These are phyloP conservation scores for Tuber magnatum DNA, from an alignment of 495 filamentous ascomycete species.

Conservation along the genomic window DNA sequence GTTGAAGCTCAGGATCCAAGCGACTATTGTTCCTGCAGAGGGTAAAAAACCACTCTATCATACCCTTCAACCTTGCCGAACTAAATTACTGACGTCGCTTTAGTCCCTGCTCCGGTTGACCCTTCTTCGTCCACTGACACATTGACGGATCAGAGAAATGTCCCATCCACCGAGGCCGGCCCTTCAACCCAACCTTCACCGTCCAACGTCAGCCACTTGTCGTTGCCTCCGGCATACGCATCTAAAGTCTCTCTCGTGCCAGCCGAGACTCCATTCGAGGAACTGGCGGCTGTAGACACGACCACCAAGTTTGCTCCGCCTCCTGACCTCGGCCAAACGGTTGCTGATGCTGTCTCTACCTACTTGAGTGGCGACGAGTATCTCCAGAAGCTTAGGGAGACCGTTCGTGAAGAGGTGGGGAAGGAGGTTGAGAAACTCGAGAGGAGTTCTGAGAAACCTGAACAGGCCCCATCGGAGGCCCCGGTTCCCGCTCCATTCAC, in stretches of 20 bases:
- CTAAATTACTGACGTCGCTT: neutral
- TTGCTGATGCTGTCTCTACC: slow-evolving; percentile 36
- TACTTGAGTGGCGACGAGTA: slow-evolving; percentile 40
- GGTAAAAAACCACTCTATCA: slow-evolving; percentile 1
- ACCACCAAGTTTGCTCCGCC: slow-evolving; percentile 12
- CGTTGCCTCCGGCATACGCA: slow-evolving; percentile 30
- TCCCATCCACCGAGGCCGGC: neutral
- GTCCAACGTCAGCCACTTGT: slow-evolving; percentile 13
- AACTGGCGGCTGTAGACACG: slow-evolving; percentile 6
- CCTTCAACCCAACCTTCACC: neutral
- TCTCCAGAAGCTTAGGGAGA: slow-evolving; percentile 35
- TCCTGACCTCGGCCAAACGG: slow-evolving; percentile 27
- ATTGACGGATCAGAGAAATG: neutral
- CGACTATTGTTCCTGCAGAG: slow-evolving; percentile 44
- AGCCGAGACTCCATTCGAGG: slow-evolving; percentile 5
- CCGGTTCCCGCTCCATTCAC: slow-evolving; percentile 40
- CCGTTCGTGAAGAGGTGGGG: slow-evolving; percentile 38
- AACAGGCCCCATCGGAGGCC: slow-evolving; percentile 4
- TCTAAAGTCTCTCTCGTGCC: slow-evolving; percentile 26
- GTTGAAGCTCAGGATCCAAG: slow-evolving; percentile 87
- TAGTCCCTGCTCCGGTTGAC: slow-evolving; percentile 1
- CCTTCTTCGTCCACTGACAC: neutral
- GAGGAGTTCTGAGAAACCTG: slow-evolving; percentile 6
- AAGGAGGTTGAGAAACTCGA: slow-evolving; percentile 30
- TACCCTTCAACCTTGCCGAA: neutral